These are phyloP conservation scores for Triticum timopheevii DNA, from an alignment of 176 grass and related monocot species.

Conservation along the genomic window DNA sequence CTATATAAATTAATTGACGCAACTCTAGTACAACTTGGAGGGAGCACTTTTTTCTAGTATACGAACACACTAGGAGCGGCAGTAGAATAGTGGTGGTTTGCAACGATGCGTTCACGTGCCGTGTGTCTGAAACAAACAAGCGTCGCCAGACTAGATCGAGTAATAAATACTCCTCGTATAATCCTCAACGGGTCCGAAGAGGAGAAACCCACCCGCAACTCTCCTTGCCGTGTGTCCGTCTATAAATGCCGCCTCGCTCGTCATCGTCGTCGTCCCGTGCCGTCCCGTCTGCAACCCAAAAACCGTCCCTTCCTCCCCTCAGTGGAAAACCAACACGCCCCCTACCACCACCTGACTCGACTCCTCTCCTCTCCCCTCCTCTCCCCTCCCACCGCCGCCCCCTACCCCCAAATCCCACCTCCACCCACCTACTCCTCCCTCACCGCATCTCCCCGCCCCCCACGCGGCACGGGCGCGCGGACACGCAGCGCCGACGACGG, in stretches of 20 bases:
- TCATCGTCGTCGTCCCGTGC: neutral
- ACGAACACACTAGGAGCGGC: no score
- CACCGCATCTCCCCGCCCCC: neutral
- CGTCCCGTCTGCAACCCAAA: neutral
- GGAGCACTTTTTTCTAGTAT: no score
- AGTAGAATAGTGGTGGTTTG: no score
- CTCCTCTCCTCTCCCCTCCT: no score
- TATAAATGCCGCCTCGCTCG: neutral
- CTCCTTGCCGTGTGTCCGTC: neutral
- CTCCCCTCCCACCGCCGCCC: slow-evolving; percentile 18
- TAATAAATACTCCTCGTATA: no score
- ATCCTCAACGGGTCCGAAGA: neutral
- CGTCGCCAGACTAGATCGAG: no score
- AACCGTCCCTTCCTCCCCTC: neutral
- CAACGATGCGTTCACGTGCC: no score
- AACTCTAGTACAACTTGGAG: no score
- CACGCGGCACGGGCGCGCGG: slow-evolving; percentile 7
- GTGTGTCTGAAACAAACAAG: no score
- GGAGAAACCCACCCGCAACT: slow-evolving; percentile 20
- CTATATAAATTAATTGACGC: no score
- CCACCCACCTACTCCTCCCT: neutral
- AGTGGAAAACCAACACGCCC: neutral
- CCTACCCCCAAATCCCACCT: neutral
- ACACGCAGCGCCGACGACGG: slow-evolving; percentile 27
- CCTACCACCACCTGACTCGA: neutral